phyloP scores from a whole-genome alignment of 2,329 filamentous ascomycete genomes.

The Apiospora marii region DNA sequence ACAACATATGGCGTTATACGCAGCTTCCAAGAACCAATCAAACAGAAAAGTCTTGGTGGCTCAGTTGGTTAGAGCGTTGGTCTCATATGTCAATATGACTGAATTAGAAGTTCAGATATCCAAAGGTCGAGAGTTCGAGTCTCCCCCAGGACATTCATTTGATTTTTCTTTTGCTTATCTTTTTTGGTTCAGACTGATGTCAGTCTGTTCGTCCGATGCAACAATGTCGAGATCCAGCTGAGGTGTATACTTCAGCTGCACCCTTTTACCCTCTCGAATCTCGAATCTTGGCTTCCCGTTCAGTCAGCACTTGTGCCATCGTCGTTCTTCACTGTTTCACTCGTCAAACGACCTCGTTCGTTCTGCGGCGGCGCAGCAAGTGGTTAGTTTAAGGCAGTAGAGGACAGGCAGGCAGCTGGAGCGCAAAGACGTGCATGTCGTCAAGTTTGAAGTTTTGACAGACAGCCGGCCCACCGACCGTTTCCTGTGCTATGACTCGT shows the following conservation, averaged over 20 bases:
- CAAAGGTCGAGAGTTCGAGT: slow-evolving; percentile 25
- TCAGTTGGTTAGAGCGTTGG: slow-evolving; percentile 54
- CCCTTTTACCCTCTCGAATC: too few relatives aligned
- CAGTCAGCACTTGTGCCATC: background rate
- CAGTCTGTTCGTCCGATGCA: background rate
- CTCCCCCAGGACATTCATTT: slow-evolving; percentile 20
- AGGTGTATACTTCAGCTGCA: background rate
- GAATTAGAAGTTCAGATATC: slow-evolving; percentile 20
- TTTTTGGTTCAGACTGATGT: background rate
- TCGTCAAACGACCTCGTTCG: background rate
- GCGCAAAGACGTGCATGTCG: background rate
- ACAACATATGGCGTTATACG: background rate
- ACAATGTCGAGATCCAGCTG: background rate
- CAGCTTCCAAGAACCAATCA: background rate
- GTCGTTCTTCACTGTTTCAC: background rate
- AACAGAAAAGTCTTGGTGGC: slow-evolving; percentile 45
- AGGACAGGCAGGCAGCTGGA: background rate
- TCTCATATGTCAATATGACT: slow-evolving; percentile 43
- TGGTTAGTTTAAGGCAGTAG: background rate
- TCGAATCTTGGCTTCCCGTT: background rate
- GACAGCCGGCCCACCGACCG: background rate
- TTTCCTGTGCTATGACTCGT: background rate
- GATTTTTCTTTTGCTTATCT: slow-evolving; percentile 3
- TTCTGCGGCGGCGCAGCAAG: background rate
- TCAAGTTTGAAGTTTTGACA: background rate